A percentile compares a stretch with the other conserved stretches of the same genome.
These are phyloP conservation scores for Colletotrichum godetiae DNA, from an alignment of 2,329 filamentous ascomycete species.

Conservation along the genomic window DNA sequence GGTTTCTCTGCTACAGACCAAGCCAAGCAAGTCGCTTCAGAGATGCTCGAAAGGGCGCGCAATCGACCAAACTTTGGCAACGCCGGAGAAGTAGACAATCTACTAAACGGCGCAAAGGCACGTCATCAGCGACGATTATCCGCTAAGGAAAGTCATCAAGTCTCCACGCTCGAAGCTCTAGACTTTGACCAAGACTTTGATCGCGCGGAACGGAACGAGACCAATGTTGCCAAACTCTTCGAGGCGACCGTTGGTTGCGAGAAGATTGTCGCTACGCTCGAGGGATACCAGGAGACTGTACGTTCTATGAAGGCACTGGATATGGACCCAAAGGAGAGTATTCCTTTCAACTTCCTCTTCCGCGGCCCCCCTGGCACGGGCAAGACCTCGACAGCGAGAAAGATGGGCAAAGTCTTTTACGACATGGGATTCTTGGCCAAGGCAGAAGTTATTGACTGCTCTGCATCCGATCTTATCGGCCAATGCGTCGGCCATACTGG, in stretches of 20 bases:
- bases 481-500: slow-evolving; percentile 77
- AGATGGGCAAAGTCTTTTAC: slow-evolving; percentile 76
- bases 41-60: slow-evolving; percentile 69
- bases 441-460: slow-evolving; percentile 72
- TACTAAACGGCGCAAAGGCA: slow-evolving; percentile 59
- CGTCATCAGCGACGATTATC: slow-evolving; percentile 36
- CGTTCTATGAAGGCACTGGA: slow-evolving; percentile 60
- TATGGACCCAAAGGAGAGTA: slow-evolving; percentile 66
- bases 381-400: slow-evolving; percentile 78
- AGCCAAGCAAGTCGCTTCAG: slow-evolving; percentile 65
- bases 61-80: slow-evolving; percentile 78
- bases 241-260: slow-evolving; percentile 69
- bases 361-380: slow-evolving; percentile 75
- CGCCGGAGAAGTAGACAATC: slow-evolving; percentile 78
- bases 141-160: slow-evolving; percentile 16
- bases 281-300: slow-evolving; percentile 65
- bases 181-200: slow-evolving; percentile 73
- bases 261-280: slow-evolving; percentile 61
- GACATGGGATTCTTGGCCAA: slow-evolving; percentile 76
- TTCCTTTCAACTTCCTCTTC: slow-evolving; percentile 78
- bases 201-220: slow-evolving; percentile 57
- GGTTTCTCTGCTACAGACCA: slow-evolving; percentile 63
- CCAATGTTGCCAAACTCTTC: slow-evolving; percentile 66
- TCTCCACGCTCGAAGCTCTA: slow-evolving; percentile 43
- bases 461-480: slow-evolving; percentile 75